A percentile compares a stretch with the other conserved stretches of the same genome.
Conservation (phyloP, 2,329 filamentous ascomycete species). For the Sclerotinia trifoliorum region DNA sequence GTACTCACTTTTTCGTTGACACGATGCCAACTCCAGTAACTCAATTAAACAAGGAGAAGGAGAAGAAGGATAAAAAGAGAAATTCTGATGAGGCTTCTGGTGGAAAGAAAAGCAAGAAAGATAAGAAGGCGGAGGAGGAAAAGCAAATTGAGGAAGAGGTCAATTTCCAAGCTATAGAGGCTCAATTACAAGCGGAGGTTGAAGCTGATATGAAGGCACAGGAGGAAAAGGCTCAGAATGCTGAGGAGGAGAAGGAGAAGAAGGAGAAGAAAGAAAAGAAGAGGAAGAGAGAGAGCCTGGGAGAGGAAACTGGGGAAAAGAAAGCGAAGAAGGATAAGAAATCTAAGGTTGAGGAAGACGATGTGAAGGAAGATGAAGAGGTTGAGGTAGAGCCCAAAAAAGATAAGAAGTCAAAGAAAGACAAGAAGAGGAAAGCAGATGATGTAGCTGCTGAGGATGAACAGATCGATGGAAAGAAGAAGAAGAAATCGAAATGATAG, state of each 20-base stretch:
- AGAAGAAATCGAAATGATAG: constrained; percentile 3
- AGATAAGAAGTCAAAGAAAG: constrained; percentile 11
- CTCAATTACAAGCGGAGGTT: constrained; percentile 32
- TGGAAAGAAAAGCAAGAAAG: constrained; percentile 49
- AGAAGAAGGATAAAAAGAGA: constrained; percentile 24
- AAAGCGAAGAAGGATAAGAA: constrained; percentile 26
- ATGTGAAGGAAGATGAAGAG: constrained; percentile 12
- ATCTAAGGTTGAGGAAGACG: constrained; percentile 3
- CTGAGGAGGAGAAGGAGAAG: constrained; percentile 26
- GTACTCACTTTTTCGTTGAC: constrained; percentile 34
- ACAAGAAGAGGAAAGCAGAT: constrained; percentile 18
- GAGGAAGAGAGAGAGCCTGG: constrained; percentile 23
- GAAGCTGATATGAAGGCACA: constrained; percentile 27
- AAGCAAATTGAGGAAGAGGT: constrained; percentile 46
- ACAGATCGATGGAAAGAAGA: constrained; percentile 8
- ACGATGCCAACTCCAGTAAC: constrained; percentile 32
- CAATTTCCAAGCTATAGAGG: constrained; percentile 31
- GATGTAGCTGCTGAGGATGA: constrained; percentile 8
- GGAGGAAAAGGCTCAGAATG: constrained; percentile 23
- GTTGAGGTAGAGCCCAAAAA: constrained; percentile 18
- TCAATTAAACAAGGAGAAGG: constrained; percentile 24
- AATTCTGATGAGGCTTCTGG: not conserved
- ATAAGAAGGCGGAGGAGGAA: constrained; percentile 60
- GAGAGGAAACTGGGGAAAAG: constrained; percentile 20
- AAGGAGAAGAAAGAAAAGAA: constrained; percentile 27